Conservation (phyloP, 371 early-diverging fungal genomes). For the Fennellomyces sp. region DNA sequence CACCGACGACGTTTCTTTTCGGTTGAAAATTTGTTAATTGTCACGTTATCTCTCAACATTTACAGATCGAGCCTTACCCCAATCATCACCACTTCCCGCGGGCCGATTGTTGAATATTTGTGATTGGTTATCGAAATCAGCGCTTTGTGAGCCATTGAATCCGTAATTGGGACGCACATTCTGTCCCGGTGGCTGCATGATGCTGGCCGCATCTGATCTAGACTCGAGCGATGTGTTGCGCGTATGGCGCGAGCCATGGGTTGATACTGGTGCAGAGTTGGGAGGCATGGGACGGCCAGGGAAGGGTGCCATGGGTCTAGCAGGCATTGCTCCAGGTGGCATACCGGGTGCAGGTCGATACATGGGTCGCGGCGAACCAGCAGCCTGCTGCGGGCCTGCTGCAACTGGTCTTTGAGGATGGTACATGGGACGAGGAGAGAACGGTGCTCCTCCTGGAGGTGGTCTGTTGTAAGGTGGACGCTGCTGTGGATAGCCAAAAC, state of each 20-base stretch:
- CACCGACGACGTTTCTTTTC: constrained; percentile 21
- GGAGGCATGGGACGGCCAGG: constrained; percentile 1
- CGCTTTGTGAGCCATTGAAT: constrained; percentile 1
- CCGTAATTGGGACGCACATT: constrained; percentile 4
- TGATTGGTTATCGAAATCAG: neutral
- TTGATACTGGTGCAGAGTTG: neutral
- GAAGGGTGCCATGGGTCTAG: constrained; percentile 11
- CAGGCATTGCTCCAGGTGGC: neutral
- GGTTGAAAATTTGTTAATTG: too few species aligned
- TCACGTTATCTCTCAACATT: neutral
- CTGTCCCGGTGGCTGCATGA: constrained; percentile 9
- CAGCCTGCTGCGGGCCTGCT: constrained; percentile 3
- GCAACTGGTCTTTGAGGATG: constrained; percentile 7
- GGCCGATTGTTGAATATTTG: neutral
- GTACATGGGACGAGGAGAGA: constrained; percentile 15
- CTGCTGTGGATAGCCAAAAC: constrained; percentile 13
- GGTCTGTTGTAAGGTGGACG: constrained; percentile 13
- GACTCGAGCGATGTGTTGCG: constrained; percentile 20
- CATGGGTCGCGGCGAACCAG: constrained; percentile 12
- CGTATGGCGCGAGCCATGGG: neutral
- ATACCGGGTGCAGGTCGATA: constrained; percentile 12
- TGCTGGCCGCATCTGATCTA: constrained; percentile 12
- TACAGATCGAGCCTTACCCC: constrained; percentile 14
- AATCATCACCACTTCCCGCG: constrained; percentile 8
- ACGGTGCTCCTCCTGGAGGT: constrained; percentile 10